Percentiles rank a stretch among this genome's conserved stretches.
Evolutionary conservation across 208 protist species (phyloP).

Genomic region (Leishmania major): DNA sequence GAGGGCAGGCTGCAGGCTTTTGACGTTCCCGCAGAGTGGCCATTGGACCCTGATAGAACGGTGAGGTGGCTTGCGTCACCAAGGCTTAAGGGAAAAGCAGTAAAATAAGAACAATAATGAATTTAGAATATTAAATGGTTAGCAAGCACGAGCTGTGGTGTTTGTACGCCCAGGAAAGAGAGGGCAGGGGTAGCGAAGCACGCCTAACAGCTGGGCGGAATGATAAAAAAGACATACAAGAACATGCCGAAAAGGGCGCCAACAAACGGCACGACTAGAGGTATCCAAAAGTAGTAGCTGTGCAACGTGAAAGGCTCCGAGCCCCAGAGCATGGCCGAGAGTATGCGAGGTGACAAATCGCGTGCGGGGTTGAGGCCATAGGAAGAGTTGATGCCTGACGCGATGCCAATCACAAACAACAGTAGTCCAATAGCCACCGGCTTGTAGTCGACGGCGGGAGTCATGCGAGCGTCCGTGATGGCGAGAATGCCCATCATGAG

Average conservation of each 20-base stretch:
- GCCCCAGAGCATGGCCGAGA: constrained; percentile 42
- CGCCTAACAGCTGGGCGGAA: constrained; percentile 12
- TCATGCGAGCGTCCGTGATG: constrained; percentile 46
- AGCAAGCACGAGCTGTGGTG: not conserved
- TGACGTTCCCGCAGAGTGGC: not conserved
- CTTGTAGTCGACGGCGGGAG: constrained; percentile 41
- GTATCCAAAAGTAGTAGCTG: constrained; percentile 58
- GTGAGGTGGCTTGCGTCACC: not conserved
- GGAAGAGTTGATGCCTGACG: constrained; percentile 41
- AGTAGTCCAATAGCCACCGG: constrained; percentile 47
- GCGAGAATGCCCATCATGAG: constrained; percentile 55
- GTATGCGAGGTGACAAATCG: constrained; percentile 48
- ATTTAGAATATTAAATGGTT: not conserved
- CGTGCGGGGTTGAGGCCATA: constrained; percentile 59
- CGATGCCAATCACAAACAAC: constrained; percentile 46
- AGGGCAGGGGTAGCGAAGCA: not conserved
- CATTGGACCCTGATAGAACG: not conserved
- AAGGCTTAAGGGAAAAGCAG: not conserved
- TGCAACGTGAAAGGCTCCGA: constrained; percentile 38
- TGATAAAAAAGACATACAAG: constrained; percentile 48
- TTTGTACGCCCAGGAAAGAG: not conserved
- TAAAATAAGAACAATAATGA: not conserved
- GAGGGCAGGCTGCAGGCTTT: not conserved
- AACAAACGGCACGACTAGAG: constrained; percentile 33
- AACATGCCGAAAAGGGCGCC: constrained; percentile 43